Evolutionary conservation across 2,329 filamentous ascomycete species (phyloP).

Genomic region (Canariomyces notabilis): DNA sequence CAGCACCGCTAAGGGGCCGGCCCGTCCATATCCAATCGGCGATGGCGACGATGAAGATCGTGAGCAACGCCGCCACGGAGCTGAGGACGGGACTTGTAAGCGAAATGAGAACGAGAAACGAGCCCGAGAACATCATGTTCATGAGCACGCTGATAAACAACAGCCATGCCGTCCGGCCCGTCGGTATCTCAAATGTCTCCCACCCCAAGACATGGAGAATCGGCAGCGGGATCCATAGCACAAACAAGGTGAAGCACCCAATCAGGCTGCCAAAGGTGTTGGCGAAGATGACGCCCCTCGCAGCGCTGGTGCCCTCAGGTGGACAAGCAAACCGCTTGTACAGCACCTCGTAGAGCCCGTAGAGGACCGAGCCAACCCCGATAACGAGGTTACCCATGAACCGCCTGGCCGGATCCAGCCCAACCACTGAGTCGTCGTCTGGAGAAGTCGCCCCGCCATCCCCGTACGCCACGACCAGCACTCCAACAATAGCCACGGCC

Average conservation of each 20-base stretch:
- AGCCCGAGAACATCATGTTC: constrained; percentile 89
- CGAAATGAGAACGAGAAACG: constrained; percentile 87
- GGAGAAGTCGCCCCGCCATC: constrained; percentile 54
- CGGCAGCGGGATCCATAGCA: constrained; percentile 90
- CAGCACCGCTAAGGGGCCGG: constrained; percentile 65
- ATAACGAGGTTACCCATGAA: constrained; percentile 88
- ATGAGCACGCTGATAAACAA: constrained; percentile 74
- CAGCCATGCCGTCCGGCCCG: constrained; percentile 71
- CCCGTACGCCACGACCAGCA: constrained; percentile 93
- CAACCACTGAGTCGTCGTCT: constrained; percentile 34
- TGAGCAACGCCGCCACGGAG: constrained; percentile 86
- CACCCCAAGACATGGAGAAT: constrained; percentile 72
- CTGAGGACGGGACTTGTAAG: constrained; percentile 89
- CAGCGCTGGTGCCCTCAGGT: constrained; percentile 76
- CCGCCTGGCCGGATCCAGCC: constrained; percentile 53
- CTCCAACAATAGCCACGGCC: constrained; percentile 77
- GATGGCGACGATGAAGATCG: constrained; percentile 92
- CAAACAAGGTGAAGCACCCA: constrained; percentile 74
- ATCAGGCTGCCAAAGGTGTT: constrained; percentile 88
- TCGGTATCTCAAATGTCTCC: constrained; percentile 79
- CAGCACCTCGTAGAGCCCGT: constrained; percentile 93
- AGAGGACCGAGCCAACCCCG: constrained; percentile 82
- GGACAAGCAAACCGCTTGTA: constrained; percentile 94
- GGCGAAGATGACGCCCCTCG: constrained; percentile 92
- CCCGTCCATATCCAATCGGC: constrained; percentile 86